Conservation (phyloP, 2,329 filamentous ascomycete genomes). For the Colletotrichum sojae region DNA sequence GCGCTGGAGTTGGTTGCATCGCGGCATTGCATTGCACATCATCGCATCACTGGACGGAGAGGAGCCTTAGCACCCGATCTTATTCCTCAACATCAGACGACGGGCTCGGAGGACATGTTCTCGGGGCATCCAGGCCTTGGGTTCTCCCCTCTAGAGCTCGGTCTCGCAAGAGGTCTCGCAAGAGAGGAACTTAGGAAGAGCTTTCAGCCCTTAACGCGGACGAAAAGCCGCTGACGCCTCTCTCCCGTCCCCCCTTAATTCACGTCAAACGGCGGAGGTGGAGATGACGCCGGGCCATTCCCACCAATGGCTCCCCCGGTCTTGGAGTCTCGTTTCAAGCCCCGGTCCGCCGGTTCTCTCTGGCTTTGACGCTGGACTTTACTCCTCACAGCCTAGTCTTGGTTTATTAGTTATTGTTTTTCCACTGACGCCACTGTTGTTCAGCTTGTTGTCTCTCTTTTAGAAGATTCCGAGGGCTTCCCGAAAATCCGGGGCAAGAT, state of each 20-base stretch:
- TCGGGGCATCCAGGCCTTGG: too few relatives aligned
- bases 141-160: too few relatives aligned
- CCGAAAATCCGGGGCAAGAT: constrained; percentile 10
- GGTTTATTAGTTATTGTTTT: not conserved
- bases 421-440: not conserved
- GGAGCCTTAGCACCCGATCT: constrained; percentile 14
- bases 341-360: constrained; percentile 4
- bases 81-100: constrained; percentile 37
- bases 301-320: constrained; percentile 26
- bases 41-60: constrained; percentile 5
- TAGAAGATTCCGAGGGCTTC: not conserved
- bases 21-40: constrained; percentile 14
- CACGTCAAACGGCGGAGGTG: constrained; percentile 34
- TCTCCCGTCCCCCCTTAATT: constrained; percentile 37
- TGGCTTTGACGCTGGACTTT: not conserved
- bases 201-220: too few relatives aligned
- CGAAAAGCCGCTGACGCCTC: constrained; percentile 6
- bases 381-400: not conserved
- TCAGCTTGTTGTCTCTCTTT: not conserved
- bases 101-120: not conserved
- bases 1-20: not conserved
- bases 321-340: constrained; percentile 20
- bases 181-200: too few relatives aligned
- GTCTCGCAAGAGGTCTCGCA: too few relatives aligned
- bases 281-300: constrained; percentile 9